Base-by-base conservation (phyloP, 805 yeast species). In the Sungouiella blattae region DNA sequence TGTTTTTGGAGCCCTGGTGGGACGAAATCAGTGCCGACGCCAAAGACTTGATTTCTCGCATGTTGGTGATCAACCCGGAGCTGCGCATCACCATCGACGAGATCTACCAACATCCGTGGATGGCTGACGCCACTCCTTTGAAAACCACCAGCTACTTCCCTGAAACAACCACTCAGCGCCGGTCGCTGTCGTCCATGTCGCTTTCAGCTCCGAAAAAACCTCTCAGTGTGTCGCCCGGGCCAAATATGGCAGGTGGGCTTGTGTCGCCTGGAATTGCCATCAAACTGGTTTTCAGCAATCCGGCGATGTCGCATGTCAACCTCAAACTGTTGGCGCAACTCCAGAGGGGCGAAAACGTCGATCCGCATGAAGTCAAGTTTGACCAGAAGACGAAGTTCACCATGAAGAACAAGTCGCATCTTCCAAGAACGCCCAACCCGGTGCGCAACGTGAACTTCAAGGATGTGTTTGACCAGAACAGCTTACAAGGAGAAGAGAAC, bases 1-100 rank as follows among this genome's bases (percentile, higher is more conserved):
- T 84, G 9, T 85, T 85, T 47, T 63, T 85, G 46, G 67, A 78
- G 23, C 94, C 94, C 1, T 85, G 94, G 94, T 85, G 94, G 94
- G 94, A 85, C 57, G 93, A 85, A 45, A 82, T 85, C 24, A 72
- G 82, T 32, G 52, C 48, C 24, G 77, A 73, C 5, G 94, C 93
- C 5, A 84, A 83, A 58, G 68, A 77, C 45, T 75, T 87, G 57
- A 87, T 85, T 5, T 60, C 78, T 3, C 76, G 69, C 41, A 65
- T 85, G 41, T 63, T 85, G 23, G 81, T 87, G 0, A 91, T 85
- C 13, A 83, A 83, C 51, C 87, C 89, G 5, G 59, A 64, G 20
- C 62, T 71, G 35, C 65, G 94, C 37, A 83, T 83, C 52, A 78
- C 86, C 6, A 79, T 85, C 38, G 82, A 81, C 39, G 81, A 84